Base-by-base conservation (phyloP, 176 grass and related monocot species). In the Oryza glumipatula region DNA sequence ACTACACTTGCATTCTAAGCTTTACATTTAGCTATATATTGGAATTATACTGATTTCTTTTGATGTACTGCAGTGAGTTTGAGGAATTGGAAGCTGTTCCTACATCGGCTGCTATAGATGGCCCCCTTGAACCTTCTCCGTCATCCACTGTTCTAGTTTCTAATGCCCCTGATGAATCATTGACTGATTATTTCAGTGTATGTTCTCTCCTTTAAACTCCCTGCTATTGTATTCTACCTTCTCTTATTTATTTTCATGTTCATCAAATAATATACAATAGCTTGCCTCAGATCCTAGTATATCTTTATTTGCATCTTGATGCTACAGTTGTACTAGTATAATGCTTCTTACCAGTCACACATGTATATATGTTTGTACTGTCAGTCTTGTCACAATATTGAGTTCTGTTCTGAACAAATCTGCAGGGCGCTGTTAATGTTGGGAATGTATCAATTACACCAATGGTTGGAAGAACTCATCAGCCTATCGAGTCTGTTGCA, bases 71-170 rank as follows among this genome's bases (percentile, higher is more conserved):
- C 78, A 98, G 91, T 82, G 92, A 93, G 84, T 95, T 91, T 76
- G 92, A 93, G 76, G 95, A 93, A 69, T 74, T 98, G 70, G 95
- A 95, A 88, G 87, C 90, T 21, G 90, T 93, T 81, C 92, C 86
- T 4, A 94, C 87, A 82, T 74, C 92, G n/a, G 82, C 90, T 72
- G 85, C 88, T 68, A 91, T 93, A 58, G 92, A 95, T 88, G 92
- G 87, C 17, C 90, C 90, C 13, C 87, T 98, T 52, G 95, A 95
- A 81, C 90, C 91, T 49, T 28, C 65, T 0, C 72, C 85, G 65
- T 86, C 89, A 2, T 73, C 86, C 22, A 41, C 74, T 11, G 76
- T 73, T 70, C 47, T 81, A 63, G 73, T 90, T 88, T 66, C 86
- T 63, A 77, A 83, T 86, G 35, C 75, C 76, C 86, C 85, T 79